Conservation (phyloP, 257 asterid genomes). For the Solanum bulbocastanum region DNA sequence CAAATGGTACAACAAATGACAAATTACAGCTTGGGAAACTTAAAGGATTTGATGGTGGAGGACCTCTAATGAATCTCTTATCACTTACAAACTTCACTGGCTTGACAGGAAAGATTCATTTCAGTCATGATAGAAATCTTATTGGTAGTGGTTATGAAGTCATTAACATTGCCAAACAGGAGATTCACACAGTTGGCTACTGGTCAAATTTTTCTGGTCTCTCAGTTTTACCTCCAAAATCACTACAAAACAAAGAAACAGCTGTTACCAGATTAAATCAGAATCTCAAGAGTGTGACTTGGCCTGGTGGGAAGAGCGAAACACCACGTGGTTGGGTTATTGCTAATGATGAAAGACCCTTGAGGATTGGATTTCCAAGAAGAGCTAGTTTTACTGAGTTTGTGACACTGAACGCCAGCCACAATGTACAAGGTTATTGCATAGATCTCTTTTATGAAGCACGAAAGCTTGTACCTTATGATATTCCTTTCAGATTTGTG, state of each 20-base stretch:
- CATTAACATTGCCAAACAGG: slow-evolving; percentile 7
- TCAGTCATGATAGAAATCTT: slow-evolving; percentile 6
- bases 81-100: slow-evolving; percentile 13
- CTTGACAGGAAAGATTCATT: slow-evolving; percentile 19
- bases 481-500: slow-evolving; percentile 14
- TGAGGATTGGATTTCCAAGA: slow-evolving; percentile 21
- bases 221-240: slow-evolving; percentile 14
- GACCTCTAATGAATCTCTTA: slow-evolving; percentile 3
- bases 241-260: background rate
- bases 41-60: slow-evolving; percentile 18
- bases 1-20: background rate
- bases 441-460: slow-evolving; percentile 25
- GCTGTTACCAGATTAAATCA: background rate
- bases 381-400: slow-evolving; percentile 25
- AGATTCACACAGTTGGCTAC: slow-evolving; percentile 14
- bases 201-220: slow-evolving; percentile 27
- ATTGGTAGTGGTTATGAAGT: slow-evolving; percentile 16
- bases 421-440: slow-evolving; percentile 26
- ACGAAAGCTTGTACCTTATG: slow-evolving; percentile 14
- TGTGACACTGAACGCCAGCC: slow-evolving; percentile 10
- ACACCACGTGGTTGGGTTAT: slow-evolving; percentile 31
- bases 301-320: slow-evolving; percentile 27
- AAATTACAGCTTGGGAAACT: slow-evolving; percentile 6
- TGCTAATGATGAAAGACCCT: slow-evolving; percentile 14
- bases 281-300: slow-evolving; percentile 12